Evolutionary conservation across 169 alveolate genomes (phyloP).

Genomic region (Cryptosporidium sp.): DNA sequence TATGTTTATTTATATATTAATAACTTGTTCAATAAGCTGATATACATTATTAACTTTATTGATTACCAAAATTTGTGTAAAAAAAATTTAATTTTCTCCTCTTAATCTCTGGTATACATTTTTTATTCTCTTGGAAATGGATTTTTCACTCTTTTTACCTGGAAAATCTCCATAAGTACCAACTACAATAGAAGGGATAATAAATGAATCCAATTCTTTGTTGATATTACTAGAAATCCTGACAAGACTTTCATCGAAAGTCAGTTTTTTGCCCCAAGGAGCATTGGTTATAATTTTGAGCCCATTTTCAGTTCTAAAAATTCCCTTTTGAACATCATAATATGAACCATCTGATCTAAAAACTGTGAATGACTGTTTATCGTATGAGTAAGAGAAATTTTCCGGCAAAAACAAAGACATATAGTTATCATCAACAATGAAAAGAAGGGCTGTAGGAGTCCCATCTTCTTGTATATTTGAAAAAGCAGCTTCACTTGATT

Average conservation of each 20-base stretch:
- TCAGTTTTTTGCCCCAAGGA: slow-evolving; percentile 34
- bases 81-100: background rate
- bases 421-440: slow-evolving; percentile 38
- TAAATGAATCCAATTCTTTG: slow-evolving; percentile 5
- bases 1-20: too few species aligned
- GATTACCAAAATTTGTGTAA: background rate
- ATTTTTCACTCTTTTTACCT: background rate
- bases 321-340: slow-evolving; percentile 33
- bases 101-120: background rate
- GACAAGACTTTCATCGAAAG: slow-evolving; percentile 10
- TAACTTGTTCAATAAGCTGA: background rate
- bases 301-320: slow-evolving; percentile 30
- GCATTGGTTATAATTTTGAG: slow-evolving; percentile 53
- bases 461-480: slow-evolving; percentile 49
- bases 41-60: background rate
- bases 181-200: slow-evolving; percentile 14
- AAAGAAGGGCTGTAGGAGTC: slow-evolving; percentile 41
- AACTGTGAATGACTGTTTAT: background rate
- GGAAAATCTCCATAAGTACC: slow-evolving; percentile 12
- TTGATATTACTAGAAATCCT: background rate
- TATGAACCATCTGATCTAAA: slow-evolving; percentile 50
- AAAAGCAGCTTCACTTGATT: slow-evolving; percentile 2
- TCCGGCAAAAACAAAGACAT: slow-evolving; percentile 47
- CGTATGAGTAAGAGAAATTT: slow-evolving; percentile 31
- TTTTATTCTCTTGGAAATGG: background rate